Conservation (phyloP, 345 rosid genomes). For the Ceriops tagal region DNA sequence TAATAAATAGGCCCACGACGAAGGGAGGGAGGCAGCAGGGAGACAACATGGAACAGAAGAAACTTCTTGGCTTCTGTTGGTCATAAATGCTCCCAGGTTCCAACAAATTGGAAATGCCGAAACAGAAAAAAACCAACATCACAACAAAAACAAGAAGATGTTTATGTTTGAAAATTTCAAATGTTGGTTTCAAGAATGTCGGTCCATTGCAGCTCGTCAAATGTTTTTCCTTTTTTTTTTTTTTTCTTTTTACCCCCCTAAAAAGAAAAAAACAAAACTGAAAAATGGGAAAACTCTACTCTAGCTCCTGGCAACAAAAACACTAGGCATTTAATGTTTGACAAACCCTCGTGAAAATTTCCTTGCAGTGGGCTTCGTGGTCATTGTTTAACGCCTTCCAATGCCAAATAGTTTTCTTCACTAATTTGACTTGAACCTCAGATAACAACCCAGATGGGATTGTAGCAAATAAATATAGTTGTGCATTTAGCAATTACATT, state of each 20-base stretch:
- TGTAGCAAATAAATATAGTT: no score
- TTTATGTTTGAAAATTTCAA: slow-evolving; percentile 7
- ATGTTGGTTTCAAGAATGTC: slow-evolving; percentile 35
- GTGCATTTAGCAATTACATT: no score
- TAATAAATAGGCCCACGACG: no score
- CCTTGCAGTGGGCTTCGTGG: background rate
- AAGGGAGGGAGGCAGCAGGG: no score
- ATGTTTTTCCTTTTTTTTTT: background rate
- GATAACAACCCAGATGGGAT: no score
- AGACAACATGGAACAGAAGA: no score
- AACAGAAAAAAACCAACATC: background rate
- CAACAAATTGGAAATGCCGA: slow-evolving; percentile 21
- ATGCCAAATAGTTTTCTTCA: background rate
- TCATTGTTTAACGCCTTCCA: no score
- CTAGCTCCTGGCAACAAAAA: no score
- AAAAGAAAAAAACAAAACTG: background rate
- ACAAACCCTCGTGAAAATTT: background rate
- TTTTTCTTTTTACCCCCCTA: no score
- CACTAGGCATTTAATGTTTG: slow-evolving; percentile 16
- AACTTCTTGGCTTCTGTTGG: no score
- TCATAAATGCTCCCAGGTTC: slow-evolving; percentile 26
- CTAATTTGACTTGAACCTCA: background rate
- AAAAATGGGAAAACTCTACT: background rate
- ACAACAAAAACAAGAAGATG: background rate
- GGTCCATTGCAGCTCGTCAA: slow-evolving; percentile 14